Evolutionary conservation across 176 grass and related monocot species (phyloP), one percentile per base, ranked within the genome.

Genomic region (Oryza coarctata): DNA sequence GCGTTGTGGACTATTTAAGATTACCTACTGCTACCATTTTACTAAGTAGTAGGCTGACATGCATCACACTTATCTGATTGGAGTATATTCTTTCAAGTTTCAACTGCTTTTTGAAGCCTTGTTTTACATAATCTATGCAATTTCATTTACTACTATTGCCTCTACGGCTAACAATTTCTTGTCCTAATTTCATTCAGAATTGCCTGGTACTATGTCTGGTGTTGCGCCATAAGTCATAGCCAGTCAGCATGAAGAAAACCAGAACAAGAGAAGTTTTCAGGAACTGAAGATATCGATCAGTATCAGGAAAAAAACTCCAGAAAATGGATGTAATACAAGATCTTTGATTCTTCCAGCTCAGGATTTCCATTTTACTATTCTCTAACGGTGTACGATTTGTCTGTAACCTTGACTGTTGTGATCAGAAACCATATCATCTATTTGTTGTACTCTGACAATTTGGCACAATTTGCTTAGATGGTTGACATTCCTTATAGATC

Each of bases 101-200:
- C 23, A 38, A 13, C 14, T n/a, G 47, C 25, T 31, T 52, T 29
- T 18, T 0, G 3, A 65, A 55, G 11, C 63, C 29, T 11, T 52
- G 14, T 23, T 70, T 15, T 57, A 50, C 15, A 40, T 66, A 31
- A 66, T 65, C 6, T 49, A 10, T 31, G 63, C 58, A 65, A 38
- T 72, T 34, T 71, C 14, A 71, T 4, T 73, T 57, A 17, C 7
- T 39, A 33, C 29, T 67, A 49, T 29, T 17, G 11, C 23, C n/a
- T 64, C 13, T 65, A 7, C 13, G n/a, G 9, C 9, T 88, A 74
- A 84, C 26, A 25, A n/a, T 65, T 45, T 77, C 18, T 58, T 65
- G 40, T 58, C 68, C 47, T 35, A 11, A 13, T 78, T 77, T 34
- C 41, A 26, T 76, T 13, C 40, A 80, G 76, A 20, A 12, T 10